Percentiles rank a stretch among this genome's conserved stretches.
Conservation (phyloP, 768 basidiomycete species). For the Candolleomyces eurysporus region DNA sequence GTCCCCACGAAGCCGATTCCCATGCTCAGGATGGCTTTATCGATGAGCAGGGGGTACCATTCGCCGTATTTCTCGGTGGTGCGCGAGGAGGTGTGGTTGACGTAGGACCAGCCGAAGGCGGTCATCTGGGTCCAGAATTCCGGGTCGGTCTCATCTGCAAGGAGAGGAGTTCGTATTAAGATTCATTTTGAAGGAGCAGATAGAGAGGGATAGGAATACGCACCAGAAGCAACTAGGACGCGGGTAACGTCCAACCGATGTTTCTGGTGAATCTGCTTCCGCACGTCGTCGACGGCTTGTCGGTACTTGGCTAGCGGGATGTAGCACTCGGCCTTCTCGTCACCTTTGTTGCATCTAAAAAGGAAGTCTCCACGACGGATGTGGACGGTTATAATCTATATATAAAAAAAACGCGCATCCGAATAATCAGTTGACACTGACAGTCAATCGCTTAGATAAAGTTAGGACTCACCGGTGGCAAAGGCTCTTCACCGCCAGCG, state of each 20-base stretch:
- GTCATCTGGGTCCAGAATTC: neutral
- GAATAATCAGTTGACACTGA: no score
- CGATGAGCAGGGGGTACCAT: neutral
- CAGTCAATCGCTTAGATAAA: neutral
- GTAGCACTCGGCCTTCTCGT: neutral
- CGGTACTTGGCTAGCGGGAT: neutral
- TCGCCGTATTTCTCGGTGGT: neutral
- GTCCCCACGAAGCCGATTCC: constrained; percentile 1
- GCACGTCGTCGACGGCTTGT: neutral
- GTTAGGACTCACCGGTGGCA: neutral
- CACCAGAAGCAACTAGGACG: neutral
- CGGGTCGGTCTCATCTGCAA: neutral
- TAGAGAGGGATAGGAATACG: neutral
- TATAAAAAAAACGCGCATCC: neutral
- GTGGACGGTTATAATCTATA: neutral
- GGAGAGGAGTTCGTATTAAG: no score
- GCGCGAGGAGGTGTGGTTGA: neutral
- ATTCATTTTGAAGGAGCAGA: neutral
- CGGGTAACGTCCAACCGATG: neutral
- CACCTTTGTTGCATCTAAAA: neutral
- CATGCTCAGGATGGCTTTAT: neutral
- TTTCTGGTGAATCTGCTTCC: neutral
- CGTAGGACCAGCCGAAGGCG: neutral
- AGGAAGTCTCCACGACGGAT: neutral
- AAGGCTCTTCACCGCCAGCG: neutral